phyloP scores from a whole-genome alignment of 2,329 filamentous ascomycete genomes.

The Microsporum canis region DNA sequence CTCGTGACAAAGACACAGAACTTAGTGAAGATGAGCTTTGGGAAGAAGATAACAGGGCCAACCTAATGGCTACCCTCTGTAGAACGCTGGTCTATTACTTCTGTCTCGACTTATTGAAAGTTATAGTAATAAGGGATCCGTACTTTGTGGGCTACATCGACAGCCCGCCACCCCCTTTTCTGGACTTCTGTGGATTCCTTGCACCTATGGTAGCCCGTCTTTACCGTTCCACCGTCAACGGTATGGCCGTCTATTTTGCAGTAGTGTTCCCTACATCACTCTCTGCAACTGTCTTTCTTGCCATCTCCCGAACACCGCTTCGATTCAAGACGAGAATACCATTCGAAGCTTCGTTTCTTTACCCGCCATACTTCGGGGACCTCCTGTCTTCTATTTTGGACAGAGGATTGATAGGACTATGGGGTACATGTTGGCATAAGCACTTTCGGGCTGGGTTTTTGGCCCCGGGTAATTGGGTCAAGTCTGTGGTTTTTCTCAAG shows the following conservation, averaged over 20 bases:
- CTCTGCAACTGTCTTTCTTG: slow-evolving; percentile 49
- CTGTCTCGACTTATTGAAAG: slow-evolving; percentile 57
- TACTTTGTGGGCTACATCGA: slow-evolving; percentile 58
- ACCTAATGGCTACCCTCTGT: slow-evolving; percentile 37
- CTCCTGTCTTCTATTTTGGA: slow-evolving; percentile 37
- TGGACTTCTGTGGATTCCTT: slow-evolving; percentile 31
- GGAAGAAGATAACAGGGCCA: slow-evolving; percentile 15
- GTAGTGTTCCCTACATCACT: slow-evolving; percentile 52
- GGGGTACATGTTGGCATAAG: slow-evolving; percentile 87
- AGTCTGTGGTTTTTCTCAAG: slow-evolving; percentile 15
- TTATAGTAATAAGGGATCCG: slow-evolving; percentile 60
- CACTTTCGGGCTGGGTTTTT: slow-evolving; percentile 56
- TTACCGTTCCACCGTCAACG: slow-evolving; percentile 47
- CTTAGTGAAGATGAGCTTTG: neutral
- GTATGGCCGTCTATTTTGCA: slow-evolving; percentile 47
- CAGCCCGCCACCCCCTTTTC: slow-evolving; percentile 33
- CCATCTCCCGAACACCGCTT: slow-evolving; percentile 39
- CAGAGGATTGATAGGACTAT: slow-evolving; percentile 65
- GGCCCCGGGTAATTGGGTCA: slow-evolving; percentile 31
- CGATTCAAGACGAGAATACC: slow-evolving; percentile 50
- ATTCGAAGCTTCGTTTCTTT: slow-evolving; percentile 50
- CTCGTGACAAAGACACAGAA: slow-evolving; percentile 12
- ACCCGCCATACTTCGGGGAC: slow-evolving; percentile 47
- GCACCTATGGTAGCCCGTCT: slow-evolving; percentile 39
- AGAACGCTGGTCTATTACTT: slow-evolving; percentile 50